A percentile compares a stretch with the other conserved stretches of the same genome.
phyloP scores from a whole-genome alignment of 768 basidiomycete species.

The Fomitopsis pulvina region DNA sequence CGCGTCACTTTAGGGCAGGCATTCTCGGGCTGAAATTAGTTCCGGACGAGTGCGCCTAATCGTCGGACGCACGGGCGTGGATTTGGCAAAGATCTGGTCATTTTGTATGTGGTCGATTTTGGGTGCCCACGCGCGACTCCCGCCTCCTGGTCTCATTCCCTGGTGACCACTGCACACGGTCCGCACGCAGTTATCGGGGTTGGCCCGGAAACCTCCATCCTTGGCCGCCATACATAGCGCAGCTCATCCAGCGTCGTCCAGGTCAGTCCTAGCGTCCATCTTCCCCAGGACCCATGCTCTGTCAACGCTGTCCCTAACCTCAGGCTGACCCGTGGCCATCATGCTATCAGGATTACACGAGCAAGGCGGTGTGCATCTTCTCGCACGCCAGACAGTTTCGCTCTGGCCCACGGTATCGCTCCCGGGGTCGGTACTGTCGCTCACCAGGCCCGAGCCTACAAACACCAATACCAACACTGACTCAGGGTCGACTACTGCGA shows the following conservation, averaged over 20 bases:
- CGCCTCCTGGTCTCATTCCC: not conserved
- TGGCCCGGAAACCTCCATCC: not conserved
- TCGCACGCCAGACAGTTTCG: not conserved
- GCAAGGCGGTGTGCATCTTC: not conserved
- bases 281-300: slow-evolving; percentile 1
- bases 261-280: slow-evolving; percentile 1
- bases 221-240: not conserved
- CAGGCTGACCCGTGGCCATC: slow-evolving; percentile 1
- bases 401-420: not conserved
- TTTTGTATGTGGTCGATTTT: too few species aligned
- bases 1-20: not conserved
- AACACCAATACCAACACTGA: not conserved
- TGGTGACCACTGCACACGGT: not conserved
- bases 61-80: not conserved
- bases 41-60: too few species aligned
- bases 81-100: not conserved
- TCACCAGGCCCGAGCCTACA: not conserved
- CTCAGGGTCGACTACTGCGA: not conserved
- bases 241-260: not conserved
- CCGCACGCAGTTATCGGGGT: not conserved
- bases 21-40: too few species aligned
- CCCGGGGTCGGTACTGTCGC: not conserved
- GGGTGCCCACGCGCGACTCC: too few species aligned
- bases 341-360: not conserved
- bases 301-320: not conserved